Percentiles rank a stretch among this genome's conserved stretches.
Conservation (phyloP, 495 filamentous ascomycete genomes). For the Penicillium soppii region DNA sequence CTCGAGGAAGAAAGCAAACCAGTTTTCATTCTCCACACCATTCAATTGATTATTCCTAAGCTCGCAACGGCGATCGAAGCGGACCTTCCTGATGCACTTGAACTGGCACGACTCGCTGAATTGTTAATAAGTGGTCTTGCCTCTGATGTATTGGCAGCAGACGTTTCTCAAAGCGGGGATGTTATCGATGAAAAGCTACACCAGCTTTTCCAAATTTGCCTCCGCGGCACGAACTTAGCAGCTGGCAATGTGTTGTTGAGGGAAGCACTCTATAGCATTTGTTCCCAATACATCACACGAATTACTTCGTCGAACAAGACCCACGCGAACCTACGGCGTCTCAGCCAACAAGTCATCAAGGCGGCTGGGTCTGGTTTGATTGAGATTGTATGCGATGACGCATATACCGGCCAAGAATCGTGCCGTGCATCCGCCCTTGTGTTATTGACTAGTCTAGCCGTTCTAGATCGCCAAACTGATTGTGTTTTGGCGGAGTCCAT, state of each 20-base stretch:
- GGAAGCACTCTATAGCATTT: constrained; percentile 83
- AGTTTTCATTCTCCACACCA: constrained; percentile 75
- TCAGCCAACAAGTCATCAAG: constrained; percentile 74
- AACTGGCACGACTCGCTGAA: constrained; percentile 75
- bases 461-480: constrained; percentile 62
- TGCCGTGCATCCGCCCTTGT: constrained; percentile 83
- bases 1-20: constrained; percentile 65
- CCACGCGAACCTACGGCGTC: constrained; percentile 48
- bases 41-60: constrained; percentile 83
- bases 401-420: constrained; percentile 74
- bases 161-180: constrained; percentile 57
- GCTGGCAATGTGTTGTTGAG: constrained; percentile 68
- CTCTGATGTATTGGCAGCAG: constrained; percentile 46
- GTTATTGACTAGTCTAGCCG: constrained; percentile 67
- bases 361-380: constrained; percentile 73
- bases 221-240: constrained; percentile 71
- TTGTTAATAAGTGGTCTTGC: constrained; percentile 73
- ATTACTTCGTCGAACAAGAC: constrained; percentile 52
- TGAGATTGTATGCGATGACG: constrained; percentile 90
- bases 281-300: constrained; percentile 76
- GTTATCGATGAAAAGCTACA: constrained; percentile 85
- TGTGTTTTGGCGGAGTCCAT: constrained; percentile 76
- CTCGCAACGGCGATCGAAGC: constrained; percentile 70
- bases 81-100: constrained; percentile 61
- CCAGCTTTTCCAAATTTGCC: constrained; percentile 81